These are phyloP conservation scores for Starmerella bombi DNA, from an alignment of 805 yeast genomes.

Conservation along the genomic window DNA sequence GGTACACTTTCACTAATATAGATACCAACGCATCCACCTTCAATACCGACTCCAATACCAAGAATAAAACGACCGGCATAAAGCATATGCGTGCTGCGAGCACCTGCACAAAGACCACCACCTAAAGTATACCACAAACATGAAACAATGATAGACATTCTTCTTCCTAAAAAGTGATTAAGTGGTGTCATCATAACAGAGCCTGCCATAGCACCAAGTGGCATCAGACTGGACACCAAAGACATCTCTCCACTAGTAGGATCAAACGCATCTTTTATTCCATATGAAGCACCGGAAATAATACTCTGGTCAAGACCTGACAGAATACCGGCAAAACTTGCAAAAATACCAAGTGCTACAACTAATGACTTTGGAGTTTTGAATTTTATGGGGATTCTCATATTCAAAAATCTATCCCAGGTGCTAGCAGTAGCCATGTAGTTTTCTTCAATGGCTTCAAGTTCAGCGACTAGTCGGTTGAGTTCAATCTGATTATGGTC, in stretches of 20 bases:
- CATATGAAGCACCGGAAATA: conserved; percentile 49
- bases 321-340: conserved; percentile 50
- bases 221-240: conserved; percentile 47
- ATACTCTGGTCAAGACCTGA: conserved; percentile 58
- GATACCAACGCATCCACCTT: conserved; percentile 51
- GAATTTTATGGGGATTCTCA: conserved; percentile 12
- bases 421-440: conserved; percentile 4
- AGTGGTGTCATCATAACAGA: conserved; percentile 47
- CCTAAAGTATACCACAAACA: conserved; percentile 51
- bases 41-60: conserved; percentile 55
- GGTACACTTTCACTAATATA: conserved; percentile 52
- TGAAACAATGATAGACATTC: conserved; percentile 40
- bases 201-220: conserved; percentile 57
- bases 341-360: conserved; percentile 40
- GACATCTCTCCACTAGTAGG: conserved; percentile 36
- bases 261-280: conserved; percentile 34
- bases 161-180: conserved; percentile 44
- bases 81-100: conserved; percentile 36
- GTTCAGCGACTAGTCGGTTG: conserved; percentile 6
- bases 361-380: conserved; percentile 31
- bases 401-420: conserved; percentile 15
- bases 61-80: conserved; percentile 47
- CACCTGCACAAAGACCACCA: conserved; percentile 45
- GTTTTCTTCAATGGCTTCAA: conserved; percentile 10
- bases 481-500: conserved; percentile 8